Evolutionary conservation across 2,329 filamentous ascomycete genomes (phyloP), one percentile per base, ranked within the genome.

Genomic region (Trichoderma guizhouense): DNA sequence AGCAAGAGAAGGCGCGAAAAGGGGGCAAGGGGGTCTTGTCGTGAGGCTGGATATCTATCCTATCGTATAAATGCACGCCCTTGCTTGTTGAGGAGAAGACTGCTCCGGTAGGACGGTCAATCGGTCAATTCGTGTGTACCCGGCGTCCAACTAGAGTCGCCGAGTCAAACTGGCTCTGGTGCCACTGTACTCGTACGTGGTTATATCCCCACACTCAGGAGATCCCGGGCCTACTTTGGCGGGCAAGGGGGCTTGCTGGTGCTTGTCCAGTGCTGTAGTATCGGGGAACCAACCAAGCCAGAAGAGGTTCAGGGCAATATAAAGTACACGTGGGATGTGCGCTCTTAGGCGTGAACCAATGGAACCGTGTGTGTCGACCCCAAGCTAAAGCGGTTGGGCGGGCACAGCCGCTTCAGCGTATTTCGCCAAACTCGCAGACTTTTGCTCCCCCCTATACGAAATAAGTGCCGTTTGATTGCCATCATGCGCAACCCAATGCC

Each of bases 321-420:
- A 55, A 58, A 65, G 34, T 15, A 65, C 69, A 71, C 69, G 69
- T 71, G 69, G 69, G 51, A 65, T 43, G 69, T n/a, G 30, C 60
- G 26, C 69, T 53, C 60, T 32, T 64, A 14, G 32, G 60, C 39
- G 63, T 62, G 64, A 73, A n/a, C 58, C 51, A 63, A 70, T 63
- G 68, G 47, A 55, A 47, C 57, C 32, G 58, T 36, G 26, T 26
- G 26, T 39, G 24, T 53, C 57, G 39, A 47, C 57, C 28, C 55
- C 30, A 67, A 39, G 32, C 24, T 57, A 57, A 36, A 67, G 47
- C 51, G 64, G 64, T 30, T 55, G 36, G 58, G 55, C 68, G 68
- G 68, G 43, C 68, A 63, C 68, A 63, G 68, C 68, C 68, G 68
- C 60, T 39, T 57, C 68, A 55, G 15, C 30, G 28, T 12, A 28